Evolutionary conservation across 2,329 filamentous ascomycete genomes (phyloP).

Genomic region (Drechslerella stenobrocha): DNA sequence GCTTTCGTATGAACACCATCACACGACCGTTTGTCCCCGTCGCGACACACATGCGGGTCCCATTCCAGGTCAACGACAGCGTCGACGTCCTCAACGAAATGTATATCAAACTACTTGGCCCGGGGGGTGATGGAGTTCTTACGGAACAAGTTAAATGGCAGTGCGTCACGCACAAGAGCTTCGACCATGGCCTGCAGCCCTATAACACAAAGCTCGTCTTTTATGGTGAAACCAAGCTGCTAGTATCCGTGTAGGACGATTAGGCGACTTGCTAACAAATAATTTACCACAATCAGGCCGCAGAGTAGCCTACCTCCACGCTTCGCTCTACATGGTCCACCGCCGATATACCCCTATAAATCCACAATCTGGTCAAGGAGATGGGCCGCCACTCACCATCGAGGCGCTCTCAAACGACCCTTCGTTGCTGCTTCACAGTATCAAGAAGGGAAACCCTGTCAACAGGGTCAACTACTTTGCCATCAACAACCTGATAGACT

Average conservation of each 20-base stretch:
- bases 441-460: conserved; percentile 58
- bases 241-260: conserved; percentile 8
- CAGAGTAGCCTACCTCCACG: conserved; percentile 45
- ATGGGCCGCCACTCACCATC: conserved; percentile 52
- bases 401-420: conserved; percentile 62
- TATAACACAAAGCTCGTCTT: conserved; percentile 94
- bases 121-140: conserved; percentile 71
- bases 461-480: conserved; percentile 69
- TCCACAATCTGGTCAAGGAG: not conserved
- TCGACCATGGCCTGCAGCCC: conserved; percentile 88
- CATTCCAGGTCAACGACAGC: conserved; percentile 68
- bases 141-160: conserved; percentile 95
- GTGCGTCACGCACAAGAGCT: conserved; percentile 96
- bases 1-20: conserved; percentile 48
- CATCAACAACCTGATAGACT: conserved; percentile 66
- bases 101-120: conserved; percentile 69
- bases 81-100: conserved; percentile 73
- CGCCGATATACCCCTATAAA: conserved; percentile 6
- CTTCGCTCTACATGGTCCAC: conserved; percentile 38
- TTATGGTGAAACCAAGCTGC: conserved; percentile 65
- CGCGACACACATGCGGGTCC: conserved; percentile 40
- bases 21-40: conserved; percentile 50
- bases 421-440: conserved; percentile 69
- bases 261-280: conserved; percentile 44
- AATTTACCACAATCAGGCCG: conserved; percentile 30